These are phyloP conservation scores for Rhodotorula sp. DNA, from an alignment of 1,284 basidiomycete species.

Conservation along the genomic window DNA sequence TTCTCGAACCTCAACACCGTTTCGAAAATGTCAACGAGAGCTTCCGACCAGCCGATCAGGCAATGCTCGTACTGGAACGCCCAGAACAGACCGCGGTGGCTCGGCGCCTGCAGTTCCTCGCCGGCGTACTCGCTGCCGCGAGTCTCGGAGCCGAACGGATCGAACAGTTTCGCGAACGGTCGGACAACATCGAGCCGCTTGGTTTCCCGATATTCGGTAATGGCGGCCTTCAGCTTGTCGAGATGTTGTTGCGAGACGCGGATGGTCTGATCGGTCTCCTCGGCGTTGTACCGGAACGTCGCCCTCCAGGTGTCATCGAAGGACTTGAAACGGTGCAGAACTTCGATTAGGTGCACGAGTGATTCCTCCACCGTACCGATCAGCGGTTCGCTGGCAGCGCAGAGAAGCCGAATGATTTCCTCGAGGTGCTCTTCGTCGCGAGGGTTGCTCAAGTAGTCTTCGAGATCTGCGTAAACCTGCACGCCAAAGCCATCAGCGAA, in stretches of 20 bases:
- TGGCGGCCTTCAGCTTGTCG: constrained; percentile 51
- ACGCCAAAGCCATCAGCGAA: too few relatives aligned
- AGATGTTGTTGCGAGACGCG: constrained; percentile 53
- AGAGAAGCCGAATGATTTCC: constrained; percentile 59
- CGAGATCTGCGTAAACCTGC: constrained; percentile 65
- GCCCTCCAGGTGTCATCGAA: constrained; percentile 20
- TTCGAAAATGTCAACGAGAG: constrained; percentile 57
- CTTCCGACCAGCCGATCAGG: constrained; percentile 43
- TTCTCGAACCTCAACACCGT: constrained; percentile 62
- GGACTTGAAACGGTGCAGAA: constrained; percentile 45
- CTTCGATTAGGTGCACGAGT: constrained; percentile 42
- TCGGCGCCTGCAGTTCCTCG: constrained; percentile 21
- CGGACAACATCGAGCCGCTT: constrained; percentile 64
- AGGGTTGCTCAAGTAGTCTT: constrained; percentile 54
- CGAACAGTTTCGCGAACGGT: constrained; percentile 66
- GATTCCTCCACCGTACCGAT: constrained; percentile 55
- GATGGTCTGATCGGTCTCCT: constrained; percentile 40
- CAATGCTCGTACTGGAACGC: constrained; percentile 68
- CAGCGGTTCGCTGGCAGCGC: constrained; percentile 61
- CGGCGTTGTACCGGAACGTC: constrained; percentile 8
- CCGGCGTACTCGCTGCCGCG: constrained; percentile 8
- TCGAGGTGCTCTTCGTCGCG: constrained; percentile 56
- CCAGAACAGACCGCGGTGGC: constrained; percentile 56
- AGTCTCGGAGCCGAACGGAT: constrained; percentile 50
- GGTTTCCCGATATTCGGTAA: constrained; percentile 58